Evolutionary conservation across 352 stramenopile species (phyloP).

Genomic region (Thalassiosira hispida): DNA sequence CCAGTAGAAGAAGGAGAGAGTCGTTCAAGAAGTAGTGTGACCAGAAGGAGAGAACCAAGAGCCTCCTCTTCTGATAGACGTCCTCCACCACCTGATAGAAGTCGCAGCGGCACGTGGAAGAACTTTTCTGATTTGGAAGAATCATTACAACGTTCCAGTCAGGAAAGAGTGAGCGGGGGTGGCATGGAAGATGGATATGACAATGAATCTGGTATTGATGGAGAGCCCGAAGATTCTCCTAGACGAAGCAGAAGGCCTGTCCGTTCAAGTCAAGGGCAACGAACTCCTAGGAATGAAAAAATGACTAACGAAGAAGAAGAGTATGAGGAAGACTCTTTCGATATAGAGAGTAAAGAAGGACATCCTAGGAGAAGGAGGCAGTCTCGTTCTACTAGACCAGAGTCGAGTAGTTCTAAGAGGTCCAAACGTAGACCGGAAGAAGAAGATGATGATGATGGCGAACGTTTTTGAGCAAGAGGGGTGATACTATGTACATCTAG

Average conservation of each 20-base stretch:
- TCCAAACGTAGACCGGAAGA: too few species aligned
- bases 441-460: too few species aligned
- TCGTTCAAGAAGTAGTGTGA: background rate
- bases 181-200: background rate
- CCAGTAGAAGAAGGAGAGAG: slow-evolving; percentile 1
- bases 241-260: slow-evolving; percentile 18
- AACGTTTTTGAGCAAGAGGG: too few species aligned
- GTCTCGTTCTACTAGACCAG: background rate
- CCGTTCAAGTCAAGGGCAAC: background rate
- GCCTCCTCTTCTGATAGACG: background rate
- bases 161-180: slow-evolving; percentile 5
- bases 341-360: background rate
- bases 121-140: slow-evolving; percentile 54
- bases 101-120: slow-evolving; percentile 20
- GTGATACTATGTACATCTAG: too few species aligned
- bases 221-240: background rate
- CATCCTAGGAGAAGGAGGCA: slow-evolving; percentile 5
- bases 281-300: background rate
- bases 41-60: background rate
- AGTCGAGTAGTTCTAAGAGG: too few species aligned
- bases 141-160: slow-evolving; percentile 29
- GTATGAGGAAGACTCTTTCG: background rate
- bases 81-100: slow-evolving; percentile 13
- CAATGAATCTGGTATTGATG: slow-evolving; percentile 15
- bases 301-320: background rate